Percentiles rank a stretch among this genome's conserved stretches.
These are phyloP conservation scores for Exophiala sideris DNA, from an alignment of 2,329 filamentous ascomycete species.

Conservation along the genomic window DNA sequence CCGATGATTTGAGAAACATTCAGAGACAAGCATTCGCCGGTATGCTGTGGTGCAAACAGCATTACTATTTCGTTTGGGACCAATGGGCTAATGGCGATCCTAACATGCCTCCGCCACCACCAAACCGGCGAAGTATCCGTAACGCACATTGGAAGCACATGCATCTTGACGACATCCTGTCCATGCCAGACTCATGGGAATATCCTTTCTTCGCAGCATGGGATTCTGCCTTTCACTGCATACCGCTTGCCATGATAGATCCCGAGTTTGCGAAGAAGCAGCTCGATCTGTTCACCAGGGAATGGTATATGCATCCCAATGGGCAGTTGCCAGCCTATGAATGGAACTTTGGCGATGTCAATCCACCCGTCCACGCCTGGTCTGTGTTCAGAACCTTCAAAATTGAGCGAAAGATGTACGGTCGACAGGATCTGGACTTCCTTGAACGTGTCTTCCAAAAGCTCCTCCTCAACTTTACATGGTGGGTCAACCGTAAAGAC, in stretches of 20 bases:
- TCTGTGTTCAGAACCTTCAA: conserved; percentile 95
- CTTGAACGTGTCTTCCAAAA: conserved; percentile 96
- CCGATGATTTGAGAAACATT: conserved; percentile 89
- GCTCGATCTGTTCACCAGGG: conserved; percentile 88
- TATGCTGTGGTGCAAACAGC: conserved; percentile 99
- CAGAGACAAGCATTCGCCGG: conserved; percentile 91
- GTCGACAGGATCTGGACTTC: conserved; percentile 90
- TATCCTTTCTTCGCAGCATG: conserved; percentile 97
- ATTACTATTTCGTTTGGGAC: conserved; percentile 95
- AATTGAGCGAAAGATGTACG: conserved; percentile 96
- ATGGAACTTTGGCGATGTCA: conserved; percentile 98
- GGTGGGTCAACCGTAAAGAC: conserved; percentile 99
- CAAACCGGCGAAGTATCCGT: conserved; percentile 72
- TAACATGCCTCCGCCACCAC: conserved; percentile 78
- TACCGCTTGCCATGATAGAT: conserved; percentile 93
- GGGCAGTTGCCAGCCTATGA: conserved; percentile 90
- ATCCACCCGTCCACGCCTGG: conserved; percentile 95
- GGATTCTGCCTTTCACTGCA: conserved; percentile 97
- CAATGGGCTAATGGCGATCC: conserved; percentile 97
- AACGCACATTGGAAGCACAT: conserved; percentile 93
- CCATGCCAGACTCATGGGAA: conserved; percentile 98
- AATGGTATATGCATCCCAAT: conserved; percentile 99
- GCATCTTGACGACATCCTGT: conserved; percentile 89
- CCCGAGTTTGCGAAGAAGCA: conserved; percentile 98
- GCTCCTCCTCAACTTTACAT: conserved; percentile 91